Evolutionary conservation across 2,329 filamentous ascomycete genomes (phyloP).

Genomic region (Ascosphaera aggregata): DNA sequence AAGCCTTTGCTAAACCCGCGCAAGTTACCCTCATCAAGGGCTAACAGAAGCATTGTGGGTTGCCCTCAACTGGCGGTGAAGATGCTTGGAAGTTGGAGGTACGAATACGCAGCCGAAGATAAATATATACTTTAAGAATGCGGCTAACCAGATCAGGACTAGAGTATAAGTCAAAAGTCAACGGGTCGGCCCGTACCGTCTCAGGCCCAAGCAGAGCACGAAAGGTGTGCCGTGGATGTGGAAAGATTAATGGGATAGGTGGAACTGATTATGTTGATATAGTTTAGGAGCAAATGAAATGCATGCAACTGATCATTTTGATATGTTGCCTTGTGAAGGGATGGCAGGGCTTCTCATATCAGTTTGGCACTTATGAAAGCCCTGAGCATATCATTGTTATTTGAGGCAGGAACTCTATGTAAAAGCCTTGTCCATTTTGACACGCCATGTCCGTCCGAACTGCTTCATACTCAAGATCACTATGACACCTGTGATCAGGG

Average conservation of each 20-base stretch:
- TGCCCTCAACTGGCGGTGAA: not conserved
- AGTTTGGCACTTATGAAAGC: not conserved
- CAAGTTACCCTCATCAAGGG: not conserved
- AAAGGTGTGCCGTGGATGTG: not conserved
- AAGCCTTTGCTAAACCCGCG: not conserved
- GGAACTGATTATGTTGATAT: conserved; percentile 7
- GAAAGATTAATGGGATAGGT: conserved; percentile 5
- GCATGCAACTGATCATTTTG: not conserved
- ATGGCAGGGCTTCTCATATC: not conserved
- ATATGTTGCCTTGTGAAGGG: not conserved
- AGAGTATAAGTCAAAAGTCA: too few relatives aligned
- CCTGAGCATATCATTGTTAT: too few relatives aligned
- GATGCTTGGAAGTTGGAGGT: not conserved
- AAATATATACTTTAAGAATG: not conserved
- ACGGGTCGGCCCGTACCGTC: not conserved
- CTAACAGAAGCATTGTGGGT: not conserved
- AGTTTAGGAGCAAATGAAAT: conserved; percentile 7
- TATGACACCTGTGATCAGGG: conserved; percentile 30
- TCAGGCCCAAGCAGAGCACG: not conserved
- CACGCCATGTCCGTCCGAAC: conserved; percentile 40
- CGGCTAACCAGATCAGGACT: too few relatives aligned
- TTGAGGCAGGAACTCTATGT: too few relatives aligned
- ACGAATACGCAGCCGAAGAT: not conserved
- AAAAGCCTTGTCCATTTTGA: conserved; percentile 28
- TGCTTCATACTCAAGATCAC: conserved; percentile 37